These are phyloP conservation scores for Abrus pulchellus DNA, from an alignment of 306 rosid species.

Conservation along the genomic window DNA sequence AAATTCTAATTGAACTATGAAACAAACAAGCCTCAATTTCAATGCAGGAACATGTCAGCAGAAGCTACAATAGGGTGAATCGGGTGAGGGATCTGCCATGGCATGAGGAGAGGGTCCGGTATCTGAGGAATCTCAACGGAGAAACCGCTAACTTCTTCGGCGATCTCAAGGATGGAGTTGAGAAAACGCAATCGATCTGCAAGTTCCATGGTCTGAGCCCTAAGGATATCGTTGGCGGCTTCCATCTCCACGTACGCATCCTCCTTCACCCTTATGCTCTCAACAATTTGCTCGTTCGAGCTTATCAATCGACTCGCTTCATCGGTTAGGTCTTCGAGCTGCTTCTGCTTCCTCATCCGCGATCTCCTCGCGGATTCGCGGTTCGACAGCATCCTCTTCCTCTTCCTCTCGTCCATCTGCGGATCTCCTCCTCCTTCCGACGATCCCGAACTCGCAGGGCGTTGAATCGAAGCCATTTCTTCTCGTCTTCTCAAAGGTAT, in stretches of 20 bases:
- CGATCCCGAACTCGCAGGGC: slow-evolving; percentile 76
- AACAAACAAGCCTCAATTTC: slow-evolving; percentile 37
- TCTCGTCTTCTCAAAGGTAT: not conserved
- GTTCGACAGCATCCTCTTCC: slow-evolving; percentile 93
- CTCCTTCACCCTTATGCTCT: slow-evolving; percentile 64
- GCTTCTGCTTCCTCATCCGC: slow-evolving; percentile 93
- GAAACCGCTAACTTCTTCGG: slow-evolving; percentile 66
- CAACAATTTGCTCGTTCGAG: slow-evolving; percentile 52
- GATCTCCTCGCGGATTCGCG: slow-evolving; percentile 94
- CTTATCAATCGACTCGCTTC: slow-evolving; percentile 61
- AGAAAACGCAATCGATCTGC: slow-evolving; percentile 67
- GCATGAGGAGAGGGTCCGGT: slow-evolving; percentile 66
- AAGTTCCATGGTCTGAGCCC: slow-evolving; percentile 74
- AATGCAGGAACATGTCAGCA: slow-evolving; percentile 63
- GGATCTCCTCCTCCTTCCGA: slow-evolving; percentile 66
- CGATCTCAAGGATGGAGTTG: slow-evolving; percentile 74
- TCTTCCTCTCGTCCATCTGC: slow-evolving; percentile 72
- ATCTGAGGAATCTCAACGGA: slow-evolving; percentile 73
- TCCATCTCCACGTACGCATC: slow-evolving; percentile 61
- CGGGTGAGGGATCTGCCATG: slow-evolving; percentile 71
- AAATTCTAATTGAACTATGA: not conserved
- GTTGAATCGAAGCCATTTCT: slow-evolving; percentile 63
- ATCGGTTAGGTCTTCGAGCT: slow-evolving; percentile 67
- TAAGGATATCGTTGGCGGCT: slow-evolving; percentile 65
- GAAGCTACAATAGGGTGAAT: slow-evolving; percentile 62